phyloP scores from a whole-genome alignment of 2,329 filamentous ascomycete species.

The Xylaria digitata region DNA sequence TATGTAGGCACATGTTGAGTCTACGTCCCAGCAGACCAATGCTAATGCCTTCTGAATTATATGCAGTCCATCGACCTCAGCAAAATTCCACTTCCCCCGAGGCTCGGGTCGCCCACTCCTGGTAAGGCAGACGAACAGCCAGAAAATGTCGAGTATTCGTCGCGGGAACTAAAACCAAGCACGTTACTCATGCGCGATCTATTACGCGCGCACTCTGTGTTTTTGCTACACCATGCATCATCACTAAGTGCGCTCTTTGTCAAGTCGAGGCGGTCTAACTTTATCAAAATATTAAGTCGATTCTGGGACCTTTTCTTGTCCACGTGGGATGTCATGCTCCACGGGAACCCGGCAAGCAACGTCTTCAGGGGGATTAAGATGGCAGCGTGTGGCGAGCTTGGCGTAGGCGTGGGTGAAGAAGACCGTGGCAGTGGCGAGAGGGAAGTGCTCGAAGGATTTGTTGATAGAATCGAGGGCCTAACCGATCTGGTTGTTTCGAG shows the following conservation, averaged over 20 bases:
- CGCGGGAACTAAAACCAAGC: slow-evolving; percentile 87
- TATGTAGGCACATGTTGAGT: slow-evolving; percentile 57
- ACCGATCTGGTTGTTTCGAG: slow-evolving; percentile 88
- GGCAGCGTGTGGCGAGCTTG: slow-evolving; percentile 88
- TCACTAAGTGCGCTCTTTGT: slow-evolving; percentile 78
- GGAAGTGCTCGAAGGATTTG: slow-evolving; percentile 91
- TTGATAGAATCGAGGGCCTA: slow-evolving; percentile 81
- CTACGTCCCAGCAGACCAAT: not conserved
- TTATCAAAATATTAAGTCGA: slow-evolving; percentile 76
- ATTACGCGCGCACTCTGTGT: slow-evolving; percentile 82
- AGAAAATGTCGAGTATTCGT: slow-evolving; percentile 79
- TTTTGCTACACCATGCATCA: slow-evolving; percentile 86
- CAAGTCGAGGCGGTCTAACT: slow-evolving; percentile 72
- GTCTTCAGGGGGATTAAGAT: slow-evolving; percentile 88
- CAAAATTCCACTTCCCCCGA: slow-evolving; percentile 71
- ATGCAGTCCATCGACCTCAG: slow-evolving; percentile 83
- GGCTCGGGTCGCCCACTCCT: slow-evolving; percentile 55
- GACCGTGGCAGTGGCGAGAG: slow-evolving; percentile 93
- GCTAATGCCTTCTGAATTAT: slow-evolving; percentile 31
- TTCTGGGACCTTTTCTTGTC: slow-evolving; percentile 81
- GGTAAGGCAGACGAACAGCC: slow-evolving; percentile 54
- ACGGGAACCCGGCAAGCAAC: slow-evolving; percentile 85
- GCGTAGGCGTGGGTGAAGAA: slow-evolving; percentile 94
- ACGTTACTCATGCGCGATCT: slow-evolving; percentile 83
- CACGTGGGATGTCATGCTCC: slow-evolving; percentile 89